These are phyloP conservation scores for Phytophthora multivora DNA, from an alignment of 352 stramenopile genomes.

Conservation along the genomic window DNA sequence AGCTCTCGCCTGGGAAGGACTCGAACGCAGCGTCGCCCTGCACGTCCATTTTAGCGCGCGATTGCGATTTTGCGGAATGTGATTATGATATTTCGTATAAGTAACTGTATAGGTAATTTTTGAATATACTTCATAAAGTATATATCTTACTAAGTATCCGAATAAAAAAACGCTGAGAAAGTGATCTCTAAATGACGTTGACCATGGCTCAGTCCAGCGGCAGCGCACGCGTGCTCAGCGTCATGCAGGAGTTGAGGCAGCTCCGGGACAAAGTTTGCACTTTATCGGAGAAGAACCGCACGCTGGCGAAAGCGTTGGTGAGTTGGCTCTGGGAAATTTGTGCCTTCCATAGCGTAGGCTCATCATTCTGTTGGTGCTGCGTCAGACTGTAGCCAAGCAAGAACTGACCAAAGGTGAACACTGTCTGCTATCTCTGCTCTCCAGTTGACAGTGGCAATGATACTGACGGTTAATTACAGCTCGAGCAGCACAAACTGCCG, in stretches of 20 bases:
- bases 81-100: conserved; percentile 2
- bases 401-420: conserved; percentile 53
- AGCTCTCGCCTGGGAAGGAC: conserved; percentile 27
- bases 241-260: conserved; percentile 69
- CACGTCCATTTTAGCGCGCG: conserved; percentile 27
- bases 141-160: conserved; percentile 1
- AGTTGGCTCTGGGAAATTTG: not conserved
- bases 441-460: not conserved
- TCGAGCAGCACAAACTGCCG: conserved; percentile 23
- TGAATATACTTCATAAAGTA: not conserved
- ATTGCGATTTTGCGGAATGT: conserved; percentile 7
- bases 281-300: conserved; percentile 61
- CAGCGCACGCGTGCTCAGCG: conserved; percentile 54
- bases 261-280: conserved; percentile 47
- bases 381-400: conserved; percentile 60
- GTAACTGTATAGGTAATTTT: not conserved
- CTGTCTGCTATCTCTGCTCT: not conserved
- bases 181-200: conserved; percentile 23
- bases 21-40: conserved; percentile 18
- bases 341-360: not conserved
- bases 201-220: conserved; percentile 42
- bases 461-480: conserved; percentile 20
- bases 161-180: conserved; percentile 13
- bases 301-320: conserved; percentile 71
- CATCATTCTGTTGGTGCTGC: not conserved